phyloP scores from a whole-genome alignment of 1,139 yeast genomes.

The Yamadazyma friedrichii region DNA sequence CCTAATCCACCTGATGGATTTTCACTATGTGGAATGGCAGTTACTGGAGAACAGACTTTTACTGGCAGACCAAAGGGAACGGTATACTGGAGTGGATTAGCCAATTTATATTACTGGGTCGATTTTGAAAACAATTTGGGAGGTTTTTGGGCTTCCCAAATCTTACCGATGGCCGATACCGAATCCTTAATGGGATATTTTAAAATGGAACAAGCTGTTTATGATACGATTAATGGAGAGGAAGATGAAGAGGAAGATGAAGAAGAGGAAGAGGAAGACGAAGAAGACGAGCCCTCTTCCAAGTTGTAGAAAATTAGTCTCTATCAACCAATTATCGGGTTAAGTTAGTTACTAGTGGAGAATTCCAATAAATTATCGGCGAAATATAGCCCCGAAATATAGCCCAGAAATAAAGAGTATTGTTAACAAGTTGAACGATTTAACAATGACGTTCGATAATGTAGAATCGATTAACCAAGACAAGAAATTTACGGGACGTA shows the following conservation, averaged over 20 bases:
- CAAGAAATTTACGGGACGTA: constrained; percentile 25
- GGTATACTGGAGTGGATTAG: constrained; percentile 47
- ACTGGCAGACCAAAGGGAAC: constrained; percentile 43
- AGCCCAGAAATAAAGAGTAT: constrained; percentile 27
- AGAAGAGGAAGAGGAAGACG: constrained; percentile 14
- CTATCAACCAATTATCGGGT: constrained; percentile 9
- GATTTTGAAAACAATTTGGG: constrained; percentile 42
- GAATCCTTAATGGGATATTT: constrained; percentile 15
- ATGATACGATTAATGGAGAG: constrained; percentile 13
- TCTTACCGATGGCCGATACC: constrained; percentile 15
- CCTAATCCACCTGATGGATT: constrained; percentile 72
- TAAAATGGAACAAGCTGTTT: constrained; percentile 14
- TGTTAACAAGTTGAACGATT: constrained; percentile 28
- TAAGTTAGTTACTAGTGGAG: constrained; percentile 7
- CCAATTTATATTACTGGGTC: constrained; percentile 47
- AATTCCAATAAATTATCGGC: constrained; percentile 14
- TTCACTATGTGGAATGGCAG: constrained; percentile 71
- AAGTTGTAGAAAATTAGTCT: not conserved
- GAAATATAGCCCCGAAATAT: too few relatives aligned
- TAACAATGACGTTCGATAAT: constrained; percentile 24
- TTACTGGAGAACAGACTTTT: constrained; percentile 43
- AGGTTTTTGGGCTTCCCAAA: constrained; percentile 36
- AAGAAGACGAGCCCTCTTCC: constrained; percentile 8
- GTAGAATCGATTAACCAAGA: constrained; percentile 30
- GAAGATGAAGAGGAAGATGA: constrained; percentile 16